These are phyloP conservation scores for Calonectria hawksworthii DNA, from an alignment of 2,329 filamentous ascomycete genomes.

Conservation along the genomic window DNA sequence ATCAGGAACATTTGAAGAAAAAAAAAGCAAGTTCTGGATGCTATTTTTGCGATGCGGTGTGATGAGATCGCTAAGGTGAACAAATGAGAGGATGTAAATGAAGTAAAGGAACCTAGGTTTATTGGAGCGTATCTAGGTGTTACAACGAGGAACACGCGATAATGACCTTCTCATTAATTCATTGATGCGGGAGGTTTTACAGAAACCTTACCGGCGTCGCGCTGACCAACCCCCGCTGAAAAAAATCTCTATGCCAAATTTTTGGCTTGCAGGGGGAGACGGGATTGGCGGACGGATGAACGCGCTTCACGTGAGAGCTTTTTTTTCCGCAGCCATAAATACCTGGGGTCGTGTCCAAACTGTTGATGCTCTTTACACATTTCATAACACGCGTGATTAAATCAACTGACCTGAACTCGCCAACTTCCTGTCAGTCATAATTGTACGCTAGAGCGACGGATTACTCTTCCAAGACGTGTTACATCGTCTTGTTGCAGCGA, in stretches of 20 bases:
- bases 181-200: background rate
- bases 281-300: background rate
- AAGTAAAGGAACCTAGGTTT: background rate
- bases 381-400: conserved; percentile 68
- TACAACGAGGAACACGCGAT: background rate
- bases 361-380: conserved; percentile 51
- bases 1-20: background rate
- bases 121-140: background rate
- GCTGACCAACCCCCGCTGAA: background rate
- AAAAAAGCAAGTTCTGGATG: background rate
- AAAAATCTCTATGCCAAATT: background rate
- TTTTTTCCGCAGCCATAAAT: background rate
- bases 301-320: background rate
- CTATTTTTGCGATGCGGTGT: background rate
- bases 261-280: background rate
- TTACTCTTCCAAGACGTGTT: conserved; percentile 43
- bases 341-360: background rate
- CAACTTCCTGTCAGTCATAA: conserved; percentile 72
- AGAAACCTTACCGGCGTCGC: background rate
- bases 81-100: background rate
- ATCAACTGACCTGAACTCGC: conserved; percentile 69
- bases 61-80: background rate
- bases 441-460: conserved; percentile 69
- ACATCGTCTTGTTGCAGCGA: conserved; percentile 38
- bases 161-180: background rate